phyloP scores from a whole-genome alignment of 1,284 basidiomycete species.

The Xerocomus alliaceus region DNA sequence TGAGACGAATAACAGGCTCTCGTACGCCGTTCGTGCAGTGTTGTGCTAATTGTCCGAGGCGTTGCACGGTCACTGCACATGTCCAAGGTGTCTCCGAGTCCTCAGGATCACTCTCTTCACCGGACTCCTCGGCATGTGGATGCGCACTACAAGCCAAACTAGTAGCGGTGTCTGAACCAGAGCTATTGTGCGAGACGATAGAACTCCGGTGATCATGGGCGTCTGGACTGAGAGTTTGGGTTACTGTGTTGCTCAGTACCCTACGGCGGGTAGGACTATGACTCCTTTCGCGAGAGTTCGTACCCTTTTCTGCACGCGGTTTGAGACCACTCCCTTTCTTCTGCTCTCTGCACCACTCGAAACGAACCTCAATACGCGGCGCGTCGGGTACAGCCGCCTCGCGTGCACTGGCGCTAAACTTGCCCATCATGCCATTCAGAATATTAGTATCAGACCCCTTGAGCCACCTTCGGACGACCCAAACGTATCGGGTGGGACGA shows the following conservation, averaged over 20 bases:
- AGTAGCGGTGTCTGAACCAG: constrained; percentile 33
- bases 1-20: constrained; percentile 49
- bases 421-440: constrained; percentile 51
- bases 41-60: constrained; percentile 28
- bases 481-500: constrained; percentile 74
- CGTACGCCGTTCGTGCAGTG: constrained; percentile 7
- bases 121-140: constrained; percentile 50
- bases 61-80: constrained; percentile 72
- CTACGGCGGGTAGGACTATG: constrained; percentile 16
- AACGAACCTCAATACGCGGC: constrained; percentile 64
- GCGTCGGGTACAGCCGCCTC: constrained; percentile 22
- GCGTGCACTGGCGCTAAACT: constrained; percentile 35
- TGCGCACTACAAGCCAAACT: constrained; percentile 31
- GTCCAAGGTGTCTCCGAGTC: constrained; percentile 96
- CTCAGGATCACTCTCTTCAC: constrained; percentile 87
- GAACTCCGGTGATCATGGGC: constrained; percentile 27
- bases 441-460: constrained; percentile 58
- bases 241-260: background rate
- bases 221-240: constrained; percentile 19
- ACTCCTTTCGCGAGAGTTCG: constrained; percentile 11
- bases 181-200: constrained; percentile 38
- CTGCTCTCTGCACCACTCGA: constrained; percentile 73
- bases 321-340: constrained; percentile 37
- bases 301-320: constrained; percentile 26
- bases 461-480: constrained; percentile 83